Base-by-base conservation (phyloP, 805 yeast genomes). In the Teunomyces aglyptinius region DNA sequence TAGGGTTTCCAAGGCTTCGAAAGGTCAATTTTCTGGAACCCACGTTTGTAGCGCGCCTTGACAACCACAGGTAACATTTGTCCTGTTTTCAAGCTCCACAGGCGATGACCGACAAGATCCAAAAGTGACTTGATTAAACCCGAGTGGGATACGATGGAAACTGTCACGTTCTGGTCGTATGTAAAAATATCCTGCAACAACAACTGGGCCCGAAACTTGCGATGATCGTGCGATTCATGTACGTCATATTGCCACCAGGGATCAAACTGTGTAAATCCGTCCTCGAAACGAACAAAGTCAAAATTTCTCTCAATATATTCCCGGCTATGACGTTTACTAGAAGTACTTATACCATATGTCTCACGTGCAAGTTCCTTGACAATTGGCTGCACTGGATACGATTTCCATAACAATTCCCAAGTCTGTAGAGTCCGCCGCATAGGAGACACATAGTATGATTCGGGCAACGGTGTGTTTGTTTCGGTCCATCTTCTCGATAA, bases 331-430 rank as follows among this genome's bases (percentile, higher is more conserved):
- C 70, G 54, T 48, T 59, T 49, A 41, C 68, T 63, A 18, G 54
- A 56, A 2, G 70, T 63, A 3, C 63, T 61, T 15, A 66, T 57
- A 1, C 72, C 72, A 46, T 64, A 67, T 4, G 65, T 61, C 46
- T 67, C 72, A 38, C 72, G 48, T 1, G 63, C 59, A 32, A 43
- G 32, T 44, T 66, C 71, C 43, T 60, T 64, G 16, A 66, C 59
- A 6, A 51, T 32, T 1, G 69, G 67, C 3, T 26, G 22, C 13
- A 36, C 31, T 29, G 8, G 45, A 34, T 19, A 32, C 8, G 32
- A 39, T 4, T 35, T 24, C 70, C 70, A 66, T 3, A 63, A 61
- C 5, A 46, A 29, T 10, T 58, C 48, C 56, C 64, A 66, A 1
- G 71, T 66, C 45, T 65, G 52, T 19, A 64, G 47, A 3, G 70